Evolutionary conservation across 768 basidiomycete species (phyloP), one percentile per base, ranked within the genome.

Genomic region (Gymnopilus junonius): DNA sequence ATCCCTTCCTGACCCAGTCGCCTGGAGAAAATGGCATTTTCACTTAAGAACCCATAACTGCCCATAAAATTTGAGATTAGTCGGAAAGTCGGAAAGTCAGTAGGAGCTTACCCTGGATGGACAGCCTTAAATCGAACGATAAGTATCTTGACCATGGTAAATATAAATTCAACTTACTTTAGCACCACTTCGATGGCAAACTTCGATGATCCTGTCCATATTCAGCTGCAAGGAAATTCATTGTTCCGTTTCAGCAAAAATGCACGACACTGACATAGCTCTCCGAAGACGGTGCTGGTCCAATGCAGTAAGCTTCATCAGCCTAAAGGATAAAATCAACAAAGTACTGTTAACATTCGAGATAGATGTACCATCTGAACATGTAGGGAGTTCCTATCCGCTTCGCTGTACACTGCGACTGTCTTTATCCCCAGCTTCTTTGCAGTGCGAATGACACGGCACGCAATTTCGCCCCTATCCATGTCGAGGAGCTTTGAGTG

Each of bases 291-390:
- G 90, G 89, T 0, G 95, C 92, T n/a, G 93, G 93, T 1, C 95
- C 96, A 40, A 98, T 94, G 66, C 91, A 93, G 69, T 91, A 93
- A n/a, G 93, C 92, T 70, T 95, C 93, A 68, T 95, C 93, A 4
- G 93, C 93, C 80, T 86, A 29, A 3, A 21, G 37, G 57, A n/a
- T 21, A 8, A 23, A 11, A 31, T 43, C 11, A 58, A 29, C 29
- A 29, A 50, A 23, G 0, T 39, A n/a, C 40, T 5, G 14, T 10
- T 27, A 37, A 7, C 17, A n/a, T 31, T 25, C 23, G n/a, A 58
- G 10, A 15, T n/a, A 11, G 27, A 59, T 45, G 6, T 68, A 93
- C 93, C 82, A 95, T 79, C 65, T 86, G 77, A 23, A 96, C 94
- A 74, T 98, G 96, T 63, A 96, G 74, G 0, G 93, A 84, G 70